phyloP scores from a whole-genome alignment of 306 rosid genomes.

The Herpetospermum pedunculosum region DNA sequence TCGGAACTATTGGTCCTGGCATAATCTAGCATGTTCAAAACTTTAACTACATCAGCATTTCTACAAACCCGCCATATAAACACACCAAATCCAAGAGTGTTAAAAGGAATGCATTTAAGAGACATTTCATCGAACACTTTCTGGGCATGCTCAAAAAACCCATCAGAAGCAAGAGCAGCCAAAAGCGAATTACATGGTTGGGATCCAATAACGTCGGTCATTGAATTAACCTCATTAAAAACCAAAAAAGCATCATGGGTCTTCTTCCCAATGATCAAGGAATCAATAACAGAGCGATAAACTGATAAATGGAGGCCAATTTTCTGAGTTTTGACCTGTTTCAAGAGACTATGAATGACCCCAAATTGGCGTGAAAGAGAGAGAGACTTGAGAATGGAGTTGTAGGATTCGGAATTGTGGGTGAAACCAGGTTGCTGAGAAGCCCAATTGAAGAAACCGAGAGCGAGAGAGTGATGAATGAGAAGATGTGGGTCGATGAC shows the following conservation, averaged over 20 bases:
- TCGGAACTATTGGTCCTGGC: constrained; percentile 27
- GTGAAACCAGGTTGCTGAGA: constrained; percentile 70
- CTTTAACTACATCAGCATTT: constrained; percentile 26
- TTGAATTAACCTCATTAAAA: constrained; percentile 19
- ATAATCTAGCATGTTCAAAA: constrained; percentile 38
- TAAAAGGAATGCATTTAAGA: constrained; percentile 28
- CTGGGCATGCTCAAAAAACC: constrained; percentile 34
- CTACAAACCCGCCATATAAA: constrained; percentile 49
- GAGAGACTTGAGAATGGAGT: constrained; percentile 58
- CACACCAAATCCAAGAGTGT: constrained; percentile 71
- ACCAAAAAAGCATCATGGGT: constrained; percentile 39
- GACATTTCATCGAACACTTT: constrained; percentile 59
- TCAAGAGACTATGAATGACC: constrained; percentile 43
- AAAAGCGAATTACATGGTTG: constrained; percentile 47
- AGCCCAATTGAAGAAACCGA: constrained; percentile 93
- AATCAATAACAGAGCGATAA: constrained; percentile 41
- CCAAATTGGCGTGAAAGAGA: constrained; percentile 39
- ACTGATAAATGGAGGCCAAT: constrained; percentile 35
- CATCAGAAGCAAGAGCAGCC: constrained; percentile 64
- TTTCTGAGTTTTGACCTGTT: constrained; percentile 38
- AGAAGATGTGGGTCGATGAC: constrained; percentile 84
- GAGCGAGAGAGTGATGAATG: constrained; percentile 63
- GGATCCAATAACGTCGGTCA: constrained; percentile 26
- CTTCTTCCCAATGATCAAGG: constrained; percentile 33
- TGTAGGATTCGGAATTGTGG: constrained; percentile 48